Evolutionary conservation across 805 yeast genomes (phyloP), one percentile per base, ranked within the genome.

Genomic region (Saccharomycopsis oosterbeekiorum): DNA sequence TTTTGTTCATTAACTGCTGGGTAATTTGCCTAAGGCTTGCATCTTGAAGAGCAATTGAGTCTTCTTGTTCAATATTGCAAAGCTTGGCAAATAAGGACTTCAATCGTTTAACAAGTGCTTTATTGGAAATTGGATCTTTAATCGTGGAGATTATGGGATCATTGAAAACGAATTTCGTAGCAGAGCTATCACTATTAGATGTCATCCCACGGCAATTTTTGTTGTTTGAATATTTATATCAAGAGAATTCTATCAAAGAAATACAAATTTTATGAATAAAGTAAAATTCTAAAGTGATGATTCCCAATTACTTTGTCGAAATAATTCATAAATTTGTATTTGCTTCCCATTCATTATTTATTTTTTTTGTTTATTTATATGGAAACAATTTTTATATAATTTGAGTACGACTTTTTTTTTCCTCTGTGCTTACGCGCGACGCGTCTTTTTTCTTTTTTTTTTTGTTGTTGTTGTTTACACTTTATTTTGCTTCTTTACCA

Each of bases 51-150:
- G 21, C 21, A 12, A 10, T 12, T 21, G 53, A 26, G 21, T 68
- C 67, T 50, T 78, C 84, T 64, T 82, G 86, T 59, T 62, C 65
- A 19, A 62, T 55, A 14, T 17, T 17, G 12, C 88, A 75, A 11
- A 91, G 77, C 68, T 88, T 90, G 56, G 83, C 84, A 58, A 83
- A 83, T 19, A 90, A 77, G 1, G 71, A 65, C 66, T 80, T 82
- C 19, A 89, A 73, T 56, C 94, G 75, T 14, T 71, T 70, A 11
- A 86, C 68, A 1, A 88, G 77, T 43, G 84, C 90, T 66, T 84
- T 84, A 2, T 85, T 76, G 0, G 89, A 70, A 11, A 89, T 83
- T 0, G 84, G 82, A 37, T 78, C 76, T 19, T 77, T 76, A 0
- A 83, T 78, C 1, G 86, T 78, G 0, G 92, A 79, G 5, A 88